Evolutionary conservation across 2,329 filamentous ascomycete genomes (phyloP).

Genomic region (Beauveria pseudobassiana): DNA sequence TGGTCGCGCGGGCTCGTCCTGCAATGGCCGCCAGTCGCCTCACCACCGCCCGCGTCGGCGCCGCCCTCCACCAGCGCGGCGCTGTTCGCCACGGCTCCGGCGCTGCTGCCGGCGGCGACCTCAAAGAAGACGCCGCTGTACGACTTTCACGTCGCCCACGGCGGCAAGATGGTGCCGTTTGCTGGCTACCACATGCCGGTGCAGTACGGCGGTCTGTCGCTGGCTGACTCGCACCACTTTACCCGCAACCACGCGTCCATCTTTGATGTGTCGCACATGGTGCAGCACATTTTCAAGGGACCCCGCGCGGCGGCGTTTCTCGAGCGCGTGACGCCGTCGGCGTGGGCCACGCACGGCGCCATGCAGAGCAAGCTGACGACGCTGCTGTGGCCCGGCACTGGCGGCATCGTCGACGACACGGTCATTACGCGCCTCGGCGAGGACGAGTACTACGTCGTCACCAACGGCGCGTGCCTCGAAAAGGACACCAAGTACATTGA

Average conservation of each 20-base stretch:
- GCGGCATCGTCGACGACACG: constrained; percentile 92
- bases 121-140: constrained; percentile 66
- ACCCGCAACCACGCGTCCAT: constrained; percentile 81
- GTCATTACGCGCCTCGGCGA: constrained; percentile 75
- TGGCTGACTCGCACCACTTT: constrained; percentile 81
- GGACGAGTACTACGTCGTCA: constrained; percentile 83
- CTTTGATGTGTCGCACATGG: constrained; percentile 97
- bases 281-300: constrained; percentile 78
- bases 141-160: constrained; percentile 67
- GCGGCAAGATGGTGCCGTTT: constrained; percentile 95
- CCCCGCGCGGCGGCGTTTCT: constrained; percentile 75
- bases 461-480: constrained; percentile 84
- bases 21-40: constrained; percentile 18
- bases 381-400: constrained; percentile 69
- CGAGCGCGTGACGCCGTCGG: constrained; percentile 74
- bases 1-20: constrained; percentile 24
- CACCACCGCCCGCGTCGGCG: constrained; percentile 14
- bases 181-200: constrained; percentile 90
- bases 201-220: constrained; percentile 70
- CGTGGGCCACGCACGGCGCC: constrained; percentile 53
- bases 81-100: constrained; percentile 22
- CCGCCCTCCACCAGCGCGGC: constrained; percentile 11
- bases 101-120: constrained; percentile 22
- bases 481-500: constrained; percentile 78
- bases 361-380: constrained; percentile 78